phyloP scores from a whole-genome alignment of 257 asterid genomes.

The Nicotiana sylvestris region DNA sequence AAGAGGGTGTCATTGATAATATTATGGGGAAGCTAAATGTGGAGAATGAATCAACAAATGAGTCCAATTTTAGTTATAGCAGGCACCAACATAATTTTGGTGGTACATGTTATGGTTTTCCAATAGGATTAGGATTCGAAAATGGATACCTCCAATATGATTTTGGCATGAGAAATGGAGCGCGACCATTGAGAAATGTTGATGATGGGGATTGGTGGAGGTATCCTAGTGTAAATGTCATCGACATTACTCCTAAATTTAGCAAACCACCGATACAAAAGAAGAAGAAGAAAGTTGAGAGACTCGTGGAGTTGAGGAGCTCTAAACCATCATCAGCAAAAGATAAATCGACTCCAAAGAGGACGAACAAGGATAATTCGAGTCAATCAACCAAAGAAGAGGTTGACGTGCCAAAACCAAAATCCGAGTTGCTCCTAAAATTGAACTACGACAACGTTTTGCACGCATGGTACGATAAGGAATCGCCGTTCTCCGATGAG shows the following conservation, averaged over 20 bases:
- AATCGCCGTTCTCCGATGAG: constrained; percentile 65
- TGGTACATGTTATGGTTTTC: constrained; percentile 62
- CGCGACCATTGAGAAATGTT: constrained; percentile 44
- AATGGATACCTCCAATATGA: constrained; percentile 26
- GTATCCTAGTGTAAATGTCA: constrained; percentile 47
- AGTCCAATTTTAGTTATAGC: background rate
- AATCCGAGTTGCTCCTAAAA: constrained; percentile 44
- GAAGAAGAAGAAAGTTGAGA: constrained; percentile 52
- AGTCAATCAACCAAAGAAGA: constrained; percentile 25
- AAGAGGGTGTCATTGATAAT: constrained; percentile 80
- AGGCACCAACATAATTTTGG: constrained; percentile 3
- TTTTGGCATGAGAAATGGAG: constrained; percentile 42
- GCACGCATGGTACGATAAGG: constrained; percentile 65
- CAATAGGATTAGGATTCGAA: constrained; percentile 61
- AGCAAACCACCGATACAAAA: constrained; percentile 19
- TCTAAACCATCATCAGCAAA: background rate
- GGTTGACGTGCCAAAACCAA: constrained; percentile 15
- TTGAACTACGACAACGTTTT: constrained; percentile 53
- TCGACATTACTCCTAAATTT: constrained; percentile 41
- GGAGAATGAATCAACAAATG: constrained; percentile 22
- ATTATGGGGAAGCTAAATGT: constrained; percentile 54
- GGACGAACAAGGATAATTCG: constrained; percentile 13
- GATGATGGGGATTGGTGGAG: constrained; percentile 72
- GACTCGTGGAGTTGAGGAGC: constrained; percentile 23
- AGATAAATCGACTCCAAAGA: constrained; percentile 5